Conservation (phyloP, 306 rosid genomes). For the Ormosia semicastrata region DNA sequence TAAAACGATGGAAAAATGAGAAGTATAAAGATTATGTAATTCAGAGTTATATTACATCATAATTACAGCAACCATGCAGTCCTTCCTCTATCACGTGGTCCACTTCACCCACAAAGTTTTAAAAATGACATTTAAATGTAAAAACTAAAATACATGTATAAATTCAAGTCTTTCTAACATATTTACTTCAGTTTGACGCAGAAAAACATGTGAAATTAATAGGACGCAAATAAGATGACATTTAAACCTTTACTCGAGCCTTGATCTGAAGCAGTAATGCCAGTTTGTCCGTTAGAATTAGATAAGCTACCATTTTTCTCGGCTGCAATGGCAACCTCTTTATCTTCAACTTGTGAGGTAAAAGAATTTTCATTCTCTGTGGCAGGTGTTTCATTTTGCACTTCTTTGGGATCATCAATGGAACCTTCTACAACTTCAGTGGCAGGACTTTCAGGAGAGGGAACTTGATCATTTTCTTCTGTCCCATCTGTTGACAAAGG, state of each 20-base stretch:
- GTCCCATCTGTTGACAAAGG: slow-evolving; percentile 30
- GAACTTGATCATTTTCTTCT: slow-evolving; percentile 26
- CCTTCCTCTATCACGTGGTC: background rate
- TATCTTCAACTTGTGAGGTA: slow-evolving; percentile 26
- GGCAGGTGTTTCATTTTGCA: slow-evolving; percentile 16
- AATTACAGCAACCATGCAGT: background rate
- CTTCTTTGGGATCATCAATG: slow-evolving; percentile 21
- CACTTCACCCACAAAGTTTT: background rate
- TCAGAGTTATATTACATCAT: background rate
- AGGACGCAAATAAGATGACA: slow-evolving; percentile 18
- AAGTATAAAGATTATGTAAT: background rate
- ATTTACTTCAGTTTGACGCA: slow-evolving; percentile 16
- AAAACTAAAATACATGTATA: background rate
- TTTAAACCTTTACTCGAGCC: slow-evolving; percentile 33
- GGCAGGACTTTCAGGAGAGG: slow-evolving; percentile 27
- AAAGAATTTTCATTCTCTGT: background rate
- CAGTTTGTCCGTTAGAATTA: slow-evolving; percentile 25
- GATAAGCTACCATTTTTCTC: slow-evolving; percentile 7
- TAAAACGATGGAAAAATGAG: background rate
- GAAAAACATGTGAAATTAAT: background rate
- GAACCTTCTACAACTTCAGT: slow-evolving; percentile 23
- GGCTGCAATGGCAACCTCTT: slow-evolving; percentile 20
- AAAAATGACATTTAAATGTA: background rate
- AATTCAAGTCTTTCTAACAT: background rate
- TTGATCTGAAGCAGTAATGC: slow-evolving; percentile 32